Percentiles rank a stretch among this genome's conserved stretches.
phyloP scores from a whole-genome alignment of 352 stramenopile genomes.

The Phytophthora pluvialis region DNA sequence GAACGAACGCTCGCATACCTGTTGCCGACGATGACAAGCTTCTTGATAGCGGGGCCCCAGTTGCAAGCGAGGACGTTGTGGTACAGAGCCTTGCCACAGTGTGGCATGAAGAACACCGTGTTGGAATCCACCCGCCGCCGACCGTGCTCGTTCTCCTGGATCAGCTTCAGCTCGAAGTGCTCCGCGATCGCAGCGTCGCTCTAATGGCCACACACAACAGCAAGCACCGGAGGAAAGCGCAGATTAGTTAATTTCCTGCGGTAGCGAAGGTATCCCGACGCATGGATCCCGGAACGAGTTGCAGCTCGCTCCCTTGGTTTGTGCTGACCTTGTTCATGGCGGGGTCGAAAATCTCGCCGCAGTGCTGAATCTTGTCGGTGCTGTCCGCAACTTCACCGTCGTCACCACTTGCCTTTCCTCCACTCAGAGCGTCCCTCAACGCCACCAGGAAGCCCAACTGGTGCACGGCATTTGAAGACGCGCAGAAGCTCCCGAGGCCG shows the following conservation, averaged over 20 bases:
- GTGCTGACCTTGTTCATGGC: conserved; percentile 75
- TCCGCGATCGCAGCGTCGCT: conserved; percentile 61
- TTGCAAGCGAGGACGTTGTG: conserved; percentile 90
- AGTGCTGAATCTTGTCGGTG: conserved; percentile 5
- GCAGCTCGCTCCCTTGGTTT: too few relatives aligned
- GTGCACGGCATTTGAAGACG: conserved; percentile 75
- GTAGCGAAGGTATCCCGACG: background rate
- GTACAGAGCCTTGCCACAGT: conserved; percentile 89
- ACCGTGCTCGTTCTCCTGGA: conserved; percentile 74
- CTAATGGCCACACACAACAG: conserved; percentile 30
- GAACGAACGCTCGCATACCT: conserved; percentile 34
- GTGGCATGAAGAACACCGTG: conserved; percentile 94
- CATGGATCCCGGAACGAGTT: background rate
- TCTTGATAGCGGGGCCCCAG: conserved; percentile 48
- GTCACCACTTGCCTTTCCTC: background rate
- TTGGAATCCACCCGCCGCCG: conserved; percentile 37
- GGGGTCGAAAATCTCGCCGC: conserved; percentile 71
- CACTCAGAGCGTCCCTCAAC: conserved; percentile 37
- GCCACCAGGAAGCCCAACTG: conserved; percentile 73
- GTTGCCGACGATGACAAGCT: conserved; percentile 89
- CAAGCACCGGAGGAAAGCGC: background rate
- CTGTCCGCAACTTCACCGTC: background rate
- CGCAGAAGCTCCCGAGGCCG: conserved; percentile 78
- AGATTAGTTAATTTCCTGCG: background rate
- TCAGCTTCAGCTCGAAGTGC: conserved; percentile 48